A percentile compares a stretch with the other conserved stretches of the same genome.
Evolutionary conservation across 208 protist genomes (phyloP).

Genomic region (Borovskyia barvae): DNA sequence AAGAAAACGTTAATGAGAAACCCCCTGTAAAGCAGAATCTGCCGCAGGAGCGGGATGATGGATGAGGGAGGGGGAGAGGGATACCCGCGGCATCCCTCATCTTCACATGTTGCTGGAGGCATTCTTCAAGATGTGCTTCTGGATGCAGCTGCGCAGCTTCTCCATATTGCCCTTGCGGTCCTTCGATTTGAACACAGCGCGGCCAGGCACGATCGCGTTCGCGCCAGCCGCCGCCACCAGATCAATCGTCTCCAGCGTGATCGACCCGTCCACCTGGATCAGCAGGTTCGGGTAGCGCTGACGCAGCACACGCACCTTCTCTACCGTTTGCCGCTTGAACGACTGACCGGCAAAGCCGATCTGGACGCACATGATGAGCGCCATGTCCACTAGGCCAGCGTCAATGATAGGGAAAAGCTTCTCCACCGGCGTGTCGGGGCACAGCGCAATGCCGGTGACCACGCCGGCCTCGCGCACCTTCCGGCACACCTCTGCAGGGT

Average conservation of each 20-base stretch:
- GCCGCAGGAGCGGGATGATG: too few relatives aligned
- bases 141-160: slow-evolving; percentile 36
- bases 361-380: slow-evolving; percentile 98
- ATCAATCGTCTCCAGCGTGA: slow-evolving; percentile 93
- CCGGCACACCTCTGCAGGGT: slow-evolving; percentile 49
- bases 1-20: neutral
- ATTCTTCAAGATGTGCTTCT: slow-evolving; percentile 15
- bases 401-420: slow-evolving; percentile 57
- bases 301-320: slow-evolving; percentile 92
- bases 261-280: slow-evolving; percentile 98
- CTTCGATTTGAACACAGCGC: slow-evolving; percentile 89
- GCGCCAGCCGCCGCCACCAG: slow-evolving; percentile 92
- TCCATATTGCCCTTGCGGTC: slow-evolving; percentile 38
- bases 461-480: slow-evolving; percentile 70
- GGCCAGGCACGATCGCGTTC: slow-evolving; percentile 98
- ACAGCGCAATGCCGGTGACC: slow-evolving; percentile 94
- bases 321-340: slow-evolving; percentile 97
- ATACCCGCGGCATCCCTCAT: too few relatives aligned
- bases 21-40: too few relatives aligned
- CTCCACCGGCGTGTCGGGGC: slow-evolving; percentile 85
- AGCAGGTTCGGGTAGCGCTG: slow-evolving; percentile 80
- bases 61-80: too few relatives aligned
- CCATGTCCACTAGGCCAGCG: slow-evolving; percentile 92
- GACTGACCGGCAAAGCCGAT: slow-evolving; percentile 98
- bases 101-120: slow-evolving; percentile 17